Conservation (phyloP, 2,329 filamentous ascomycete genomes). For the Aspergillus sp. region DNA sequence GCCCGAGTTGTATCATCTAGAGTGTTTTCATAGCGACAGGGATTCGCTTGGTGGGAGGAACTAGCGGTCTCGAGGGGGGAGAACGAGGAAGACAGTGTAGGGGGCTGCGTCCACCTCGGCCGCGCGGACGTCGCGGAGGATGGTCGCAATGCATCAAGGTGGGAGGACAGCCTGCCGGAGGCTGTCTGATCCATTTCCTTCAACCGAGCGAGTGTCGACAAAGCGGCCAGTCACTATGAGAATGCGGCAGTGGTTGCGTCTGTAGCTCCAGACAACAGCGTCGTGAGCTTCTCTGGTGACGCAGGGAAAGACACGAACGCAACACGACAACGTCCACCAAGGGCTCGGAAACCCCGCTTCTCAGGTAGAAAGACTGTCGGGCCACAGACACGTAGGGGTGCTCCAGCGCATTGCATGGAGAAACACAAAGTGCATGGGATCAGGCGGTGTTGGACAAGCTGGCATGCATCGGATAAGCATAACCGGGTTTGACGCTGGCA, state of each 20-base stretch:
- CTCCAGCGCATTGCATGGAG: constrained; percentile 14
- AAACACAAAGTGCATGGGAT: constrained; percentile 15
- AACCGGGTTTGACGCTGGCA: constrained; percentile 7
- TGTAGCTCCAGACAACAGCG: constrained; percentile 10
- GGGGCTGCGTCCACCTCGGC: constrained; percentile 31
- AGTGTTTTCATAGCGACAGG: constrained; percentile 25
- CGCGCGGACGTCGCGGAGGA: constrained; percentile 32
- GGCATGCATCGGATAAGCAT: constrained; percentile 18
- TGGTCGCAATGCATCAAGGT: constrained; percentile 27
- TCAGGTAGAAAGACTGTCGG: constrained; percentile 5
- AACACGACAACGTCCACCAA: constrained; percentile 11
- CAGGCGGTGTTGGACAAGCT: constrained; percentile 16
- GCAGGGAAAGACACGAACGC: constrained; percentile 12
- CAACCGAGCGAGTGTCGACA: constrained; percentile 2
- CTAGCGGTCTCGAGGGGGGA: constrained; percentile 21
- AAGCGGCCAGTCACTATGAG: constrained; percentile 7
- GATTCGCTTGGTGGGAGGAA: constrained; percentile 23
- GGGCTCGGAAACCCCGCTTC: constrained; percentile 13
- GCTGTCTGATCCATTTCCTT: constrained; percentile 32
- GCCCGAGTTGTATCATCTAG: constrained; percentile 33
- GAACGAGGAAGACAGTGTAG: not conserved
- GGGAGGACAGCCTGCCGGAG: constrained; percentile 28
- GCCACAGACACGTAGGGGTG: constrained; percentile 19
- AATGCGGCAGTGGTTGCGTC: constrained; percentile 10
- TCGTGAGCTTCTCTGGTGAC: constrained; percentile 2